Percentiles rank a stretch among this genome's conserved stretches.
These are phyloP conservation scores for Capsicum baccatum DNA, from an alignment of 257 asterid species.

Conservation along the genomic window DNA sequence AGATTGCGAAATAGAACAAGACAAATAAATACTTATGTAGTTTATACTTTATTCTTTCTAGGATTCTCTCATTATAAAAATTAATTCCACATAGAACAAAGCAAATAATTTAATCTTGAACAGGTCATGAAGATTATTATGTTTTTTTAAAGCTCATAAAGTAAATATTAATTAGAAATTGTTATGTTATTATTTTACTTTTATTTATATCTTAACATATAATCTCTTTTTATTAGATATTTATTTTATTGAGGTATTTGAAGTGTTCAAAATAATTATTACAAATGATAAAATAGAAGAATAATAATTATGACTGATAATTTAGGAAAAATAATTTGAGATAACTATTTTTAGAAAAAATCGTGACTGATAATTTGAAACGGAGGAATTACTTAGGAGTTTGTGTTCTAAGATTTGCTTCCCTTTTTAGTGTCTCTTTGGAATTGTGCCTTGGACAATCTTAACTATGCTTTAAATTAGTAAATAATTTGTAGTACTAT, in stretches of 20 bases:
- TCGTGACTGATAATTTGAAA: neutral
- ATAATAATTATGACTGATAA: too few species aligned
- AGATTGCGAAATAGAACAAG: neutral
- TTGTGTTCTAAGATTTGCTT: slow-evolving; percentile 1
- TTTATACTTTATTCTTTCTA: slow-evolving; percentile 18
- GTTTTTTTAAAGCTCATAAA: neutral
- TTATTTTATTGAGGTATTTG: too few species aligned
- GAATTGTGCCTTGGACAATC: neutral
- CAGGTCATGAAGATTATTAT: neutral
- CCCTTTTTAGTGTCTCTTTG: neutral
- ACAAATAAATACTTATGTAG: neutral
- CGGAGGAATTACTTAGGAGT: neutral
- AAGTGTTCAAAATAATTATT: too few species aligned
- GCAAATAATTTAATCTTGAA: neutral
- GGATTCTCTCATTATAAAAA: neutral
- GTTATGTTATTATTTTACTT: too few species aligned
- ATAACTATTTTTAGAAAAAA: too few species aligned
- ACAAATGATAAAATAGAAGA: too few species aligned
- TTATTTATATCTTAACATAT: neutral
- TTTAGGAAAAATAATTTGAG: too few species aligned
- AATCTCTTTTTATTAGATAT: too few species aligned
- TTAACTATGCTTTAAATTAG: neutral
- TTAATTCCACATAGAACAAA: slow-evolving; percentile 19
- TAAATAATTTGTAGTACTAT: neutral
- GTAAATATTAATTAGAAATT: neutral